These are phyloP conservation scores for Cladosporium sp. DNA, from an alignment of 2,329 filamentous ascomycete species.

Conservation along the genomic window DNA sequence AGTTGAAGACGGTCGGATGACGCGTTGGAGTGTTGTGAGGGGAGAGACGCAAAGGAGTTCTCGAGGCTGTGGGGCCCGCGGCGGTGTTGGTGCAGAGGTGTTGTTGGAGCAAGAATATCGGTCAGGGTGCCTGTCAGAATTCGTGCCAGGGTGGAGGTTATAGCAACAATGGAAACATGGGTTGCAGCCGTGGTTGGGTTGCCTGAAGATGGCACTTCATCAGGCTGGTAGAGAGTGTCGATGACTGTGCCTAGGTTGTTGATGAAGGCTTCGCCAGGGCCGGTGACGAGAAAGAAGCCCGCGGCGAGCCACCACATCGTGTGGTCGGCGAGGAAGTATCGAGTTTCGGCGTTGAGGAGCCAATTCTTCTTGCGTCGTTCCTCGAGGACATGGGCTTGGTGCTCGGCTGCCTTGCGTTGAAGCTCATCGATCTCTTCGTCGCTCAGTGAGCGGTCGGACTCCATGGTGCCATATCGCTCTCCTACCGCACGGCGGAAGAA, in stretches of 20 bases:
- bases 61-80: conserved; percentile 37
- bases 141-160: conserved; percentile 84
- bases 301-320: conserved; percentile 95
- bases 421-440: conserved; percentile 43
- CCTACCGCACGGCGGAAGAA: conserved; percentile 43
- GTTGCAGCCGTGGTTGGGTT: conserved; percentile 63
- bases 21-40: conserved; percentile 8
- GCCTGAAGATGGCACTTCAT: conserved; percentile 41
- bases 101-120: conserved; percentile 67
- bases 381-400: conserved; percentile 44
- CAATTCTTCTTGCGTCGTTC: conserved; percentile 73
- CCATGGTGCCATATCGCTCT: conserved; percentile 54
- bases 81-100: conserved; percentile 51
- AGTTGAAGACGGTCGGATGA: conserved; percentile 45
- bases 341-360: conserved; percentile 86
- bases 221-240: conserved; percentile 68
- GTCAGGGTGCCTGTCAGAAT: conserved; percentile 85
- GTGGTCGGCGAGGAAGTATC: conserved; percentile 73
- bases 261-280: conserved; percentile 94
- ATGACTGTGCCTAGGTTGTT: conserved; percentile 96
- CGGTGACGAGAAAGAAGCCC: conserved; percentile 88
- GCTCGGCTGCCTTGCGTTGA: conserved; percentile 39
- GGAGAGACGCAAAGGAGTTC: conserved; percentile 35
- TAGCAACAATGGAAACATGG: conserved; percentile 85
- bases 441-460: conserved; percentile 33